Conservation (phyloP, 352 stramenopile species). For the Phytophthora colocasiae region DNA sequence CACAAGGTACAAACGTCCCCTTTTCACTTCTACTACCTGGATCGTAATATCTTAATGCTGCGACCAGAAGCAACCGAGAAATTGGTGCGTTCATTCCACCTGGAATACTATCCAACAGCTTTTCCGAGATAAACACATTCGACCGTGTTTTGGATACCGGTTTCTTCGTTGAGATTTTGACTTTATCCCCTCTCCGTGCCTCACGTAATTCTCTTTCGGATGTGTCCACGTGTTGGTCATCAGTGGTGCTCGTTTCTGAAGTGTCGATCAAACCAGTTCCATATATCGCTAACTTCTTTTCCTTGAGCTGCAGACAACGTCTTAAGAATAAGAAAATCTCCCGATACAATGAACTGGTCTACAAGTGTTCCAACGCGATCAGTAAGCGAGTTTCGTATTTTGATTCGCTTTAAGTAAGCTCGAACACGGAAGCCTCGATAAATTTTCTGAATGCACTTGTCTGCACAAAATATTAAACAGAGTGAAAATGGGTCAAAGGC, state of each 20-base stretch:
- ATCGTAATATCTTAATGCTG: conserved; percentile 59
- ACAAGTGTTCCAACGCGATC: conserved; percentile 51
- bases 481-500: conserved; percentile 2
- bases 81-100: conserved; percentile 59
- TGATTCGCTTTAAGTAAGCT: conserved; percentile 49
- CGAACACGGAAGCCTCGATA: conserved; percentile 61
- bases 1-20: conserved; percentile 46
- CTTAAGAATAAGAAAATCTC: conserved; percentile 50
- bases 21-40: conserved; percentile 31
- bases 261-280: conserved; percentile 46
- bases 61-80: conserved; percentile 51
- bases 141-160: neutral
- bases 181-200: conserved; percentile 9
- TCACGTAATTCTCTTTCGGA: conserved; percentile 44
- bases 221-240: conserved; percentile 63
- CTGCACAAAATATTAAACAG: conserved; percentile 1
- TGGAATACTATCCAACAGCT: conserved; percentile 63
- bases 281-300: conserved; percentile 46
- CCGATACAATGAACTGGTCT: conserved; percentile 53
- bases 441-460: conserved; percentile 54
- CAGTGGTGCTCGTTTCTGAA: conserved; percentile 53
- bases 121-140: conserved; percentile 42
- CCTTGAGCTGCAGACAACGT: conserved; percentile 57
- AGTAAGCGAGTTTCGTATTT: conserved; percentile 45
- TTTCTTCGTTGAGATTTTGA: conserved; percentile 4